Evolutionary conservation across 192 early-diverging fungal species (phyloP), one percentile per base, ranked within the genome.

Genomic region (Chytriomyces sp.): DNA sequence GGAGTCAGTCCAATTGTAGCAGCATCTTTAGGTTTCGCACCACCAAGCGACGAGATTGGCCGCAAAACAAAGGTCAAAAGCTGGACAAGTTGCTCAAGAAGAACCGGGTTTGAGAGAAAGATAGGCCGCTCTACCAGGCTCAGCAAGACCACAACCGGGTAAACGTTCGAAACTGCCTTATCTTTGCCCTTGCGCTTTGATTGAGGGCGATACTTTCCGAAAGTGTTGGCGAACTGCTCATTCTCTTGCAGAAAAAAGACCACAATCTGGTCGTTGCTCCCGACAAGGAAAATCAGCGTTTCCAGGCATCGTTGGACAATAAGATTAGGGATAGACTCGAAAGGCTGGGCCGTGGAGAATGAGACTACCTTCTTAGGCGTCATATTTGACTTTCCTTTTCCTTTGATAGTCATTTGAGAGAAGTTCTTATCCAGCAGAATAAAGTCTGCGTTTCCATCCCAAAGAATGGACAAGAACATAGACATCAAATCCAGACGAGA

Each of bases 11-110:
- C 69, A 39, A 64, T 55, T 33, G 63, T 61, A 55, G 53, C 56
- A 26, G 60, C 38, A 64, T 68, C 68, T 26, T 53, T 61, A 14
- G 68, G 8, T 34, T 71, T 65, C 25, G 34, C 37, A 19, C n/a
- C 60, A 52, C 26, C 56, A 36, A 85, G 22, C 10, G 64, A 57
- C 1, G 91, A 82, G 73, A 96, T 83, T 7, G 90, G 91, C 57
- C 91, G 86, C 37, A 92, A 87, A 59, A 97, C 88, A 5, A 88
- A 87, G 0, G 93, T 85, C 28, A 99, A 78, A 34, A 97, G 79
- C 59, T 89, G 88, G 90, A 96, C 94, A 22, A 96, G 73, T 59
- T 92, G 89, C 77, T 96, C 97, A 81, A 96, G 90, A 40, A 99
- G 70, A 12, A 79, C 77, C 2, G 91, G 81, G 71, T 93, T 94